Evolutionary conservation across 108 stramenopile genomes (phyloP), one percentile per base, ranked within the genome.

Genomic region (Pseudonitzschia pungens): DNA sequence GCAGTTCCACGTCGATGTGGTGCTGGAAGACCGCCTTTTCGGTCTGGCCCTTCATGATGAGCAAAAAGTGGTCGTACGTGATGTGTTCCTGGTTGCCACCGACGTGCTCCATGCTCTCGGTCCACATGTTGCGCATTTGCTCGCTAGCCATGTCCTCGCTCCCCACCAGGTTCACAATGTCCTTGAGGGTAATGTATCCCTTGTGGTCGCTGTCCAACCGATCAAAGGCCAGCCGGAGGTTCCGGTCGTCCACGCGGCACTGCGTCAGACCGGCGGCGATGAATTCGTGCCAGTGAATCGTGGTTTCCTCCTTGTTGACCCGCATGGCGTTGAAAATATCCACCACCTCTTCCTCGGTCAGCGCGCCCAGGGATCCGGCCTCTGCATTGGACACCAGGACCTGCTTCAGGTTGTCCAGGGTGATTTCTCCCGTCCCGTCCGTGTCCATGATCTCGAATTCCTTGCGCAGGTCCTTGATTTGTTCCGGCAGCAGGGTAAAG

Each of bases 11-110:
- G 36, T 62, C 60, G 16, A 62, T 62, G 60, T 33, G 60, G 33
- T 62, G 60, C 15, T 31, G n/a, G 32, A 33, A 9, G 6, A 56
- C 65, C 8, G 53, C 71, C 62, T 86, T 81, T 63, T 53, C 60
- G 28, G 86, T 86, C 62, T 94, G 93, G 11, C 94, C 94, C 59
- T 93, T 93, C 94, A 96, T 93, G 41, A 96, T 77, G 24, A 91
- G 82, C 31, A 93, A 57, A 69, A 96, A 96, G 66, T 93, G 88
- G 26, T 89, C 87, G 71, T 90, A 92, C 9, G 81, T 82, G 48
- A 96, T 92, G 9, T 76, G 84, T 31, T 80, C 78, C 29, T 78
- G 69, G 21, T 72, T 75, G 69, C 88, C 81, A n/a, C 88, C 83
- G 18, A 77, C 75, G 55, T 81, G 81, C 32, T 83, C 79, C 82